Evolutionary conservation across 192 early-diverging fungal genomes (phyloP), one percentile per base, ranked within the genome.

Genomic region (Coemansia sp.): DNA sequence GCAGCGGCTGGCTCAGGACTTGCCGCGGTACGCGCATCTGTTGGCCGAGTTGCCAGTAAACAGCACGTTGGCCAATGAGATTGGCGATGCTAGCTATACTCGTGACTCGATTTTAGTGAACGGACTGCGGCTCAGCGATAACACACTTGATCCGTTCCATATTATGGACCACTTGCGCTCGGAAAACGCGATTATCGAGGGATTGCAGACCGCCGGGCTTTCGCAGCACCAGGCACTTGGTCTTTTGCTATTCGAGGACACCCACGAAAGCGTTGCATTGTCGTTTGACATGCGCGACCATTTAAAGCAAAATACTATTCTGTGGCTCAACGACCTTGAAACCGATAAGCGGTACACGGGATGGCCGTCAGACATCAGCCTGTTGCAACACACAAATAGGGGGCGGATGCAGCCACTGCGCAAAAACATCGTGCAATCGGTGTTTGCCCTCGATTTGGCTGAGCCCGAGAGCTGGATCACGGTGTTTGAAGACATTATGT

Each of bases 291-390:
- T 93, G 25, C 91, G 94, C 31, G 87, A 90, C 57, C 71, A 59
- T 5, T 73, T 68, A 8, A 64, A 84, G 15, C 60, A 75, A 21
- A 83, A 85, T 44, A 31, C 81, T 2, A 70, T 93, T 14, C 56
- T 90, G 20, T 99, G 97, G 97, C 82, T 88, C 71, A 99, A 98
- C 70, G 91, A 99, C 72, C 73, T 99, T 19, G 94, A 93, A 62
- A 89, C 80, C 15, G 97, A 99, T 64, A 47, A 59, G 0, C 82
- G 87, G 12, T 99, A 97, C 72, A 60, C 73, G 2, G 50, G 64
- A 23, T 96, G 90, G 90, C 84, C 91, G 5, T 51, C 62, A 3
- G 71, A 82, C 14, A 31, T 92, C 12, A 62, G 57, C 51, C 77
- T 73, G 8, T 59, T 96, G 4, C 40, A 86, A 40, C 87, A 81